Conservation (phyloP, 2,329 filamentous ascomycete species). For the Ciborinia camelliae region DNA sequence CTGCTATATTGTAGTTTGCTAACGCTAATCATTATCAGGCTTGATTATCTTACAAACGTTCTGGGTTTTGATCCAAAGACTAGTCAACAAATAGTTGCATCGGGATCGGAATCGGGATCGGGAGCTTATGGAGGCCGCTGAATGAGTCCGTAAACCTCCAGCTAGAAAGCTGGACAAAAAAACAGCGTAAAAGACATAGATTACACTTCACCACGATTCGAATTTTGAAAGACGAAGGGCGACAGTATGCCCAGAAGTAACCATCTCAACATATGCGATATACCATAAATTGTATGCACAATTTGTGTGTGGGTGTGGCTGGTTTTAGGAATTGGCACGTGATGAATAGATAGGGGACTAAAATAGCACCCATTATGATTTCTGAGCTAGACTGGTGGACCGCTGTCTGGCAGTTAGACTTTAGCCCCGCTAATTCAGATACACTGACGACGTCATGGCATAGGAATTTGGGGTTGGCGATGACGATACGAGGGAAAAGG, state of each 20-base stretch:
- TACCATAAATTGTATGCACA: not conserved
- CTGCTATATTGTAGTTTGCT: not conserved
- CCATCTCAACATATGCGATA: not conserved
- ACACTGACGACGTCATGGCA: not conserved
- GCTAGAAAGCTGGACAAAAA: not conserved
- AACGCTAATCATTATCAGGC: conserved; percentile 41
- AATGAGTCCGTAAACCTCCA: conserved; percentile 8
- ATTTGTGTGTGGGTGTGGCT: not conserved
- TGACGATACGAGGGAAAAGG: conserved; percentile 1
- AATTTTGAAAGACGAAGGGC: not conserved
- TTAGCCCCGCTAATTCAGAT: not conserved
- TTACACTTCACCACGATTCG: not conserved
- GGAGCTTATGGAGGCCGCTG: conserved; percentile 26
- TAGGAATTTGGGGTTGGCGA: not conserved
- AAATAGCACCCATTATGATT: not conserved
- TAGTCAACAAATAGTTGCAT: conserved; percentile 30
- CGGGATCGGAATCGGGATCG: conserved; percentile 10
- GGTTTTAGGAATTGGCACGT: not conserved
- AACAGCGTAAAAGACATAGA: not conserved
- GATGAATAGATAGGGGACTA: not conserved
- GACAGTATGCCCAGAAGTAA: not conserved
- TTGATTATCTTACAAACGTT: conserved; percentile 62
- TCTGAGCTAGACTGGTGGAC: not conserved
- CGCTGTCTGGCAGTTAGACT: not conserved
- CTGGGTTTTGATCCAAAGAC: conserved; percentile 44